phyloP scores from a whole-genome alignment of 108 stramenopile species.

The Stephanodiscus minutulus region DNA sequence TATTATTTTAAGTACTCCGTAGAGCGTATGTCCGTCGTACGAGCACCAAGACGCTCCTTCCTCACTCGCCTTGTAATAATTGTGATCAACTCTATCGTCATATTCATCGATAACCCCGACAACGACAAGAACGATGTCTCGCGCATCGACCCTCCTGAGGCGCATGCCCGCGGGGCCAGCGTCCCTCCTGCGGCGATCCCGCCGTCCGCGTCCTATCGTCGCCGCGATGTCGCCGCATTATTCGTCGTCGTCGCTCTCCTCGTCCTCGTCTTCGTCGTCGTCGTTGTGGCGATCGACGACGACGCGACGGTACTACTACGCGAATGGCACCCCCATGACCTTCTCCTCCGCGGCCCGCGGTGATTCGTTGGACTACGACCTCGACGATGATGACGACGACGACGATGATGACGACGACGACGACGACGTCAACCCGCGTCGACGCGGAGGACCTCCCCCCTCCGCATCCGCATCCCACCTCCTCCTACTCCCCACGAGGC shows the following conservation, averaged over 20 bases:
- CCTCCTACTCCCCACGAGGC: slow-evolving; percentile 60
- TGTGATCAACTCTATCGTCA: no score
- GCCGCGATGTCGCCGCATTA: neutral
- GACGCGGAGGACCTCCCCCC: neutral
- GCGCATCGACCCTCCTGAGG: neutral
- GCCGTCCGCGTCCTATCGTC: neutral
- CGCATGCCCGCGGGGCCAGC: neutral
- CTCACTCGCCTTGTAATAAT: no score
- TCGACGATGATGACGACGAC: no score
- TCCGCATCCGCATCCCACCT: no score
- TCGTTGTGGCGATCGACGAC: neutral
- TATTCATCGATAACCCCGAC: no score
- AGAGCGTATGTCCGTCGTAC: no score
- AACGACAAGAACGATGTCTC: neutral
- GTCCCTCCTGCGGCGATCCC: neutral
- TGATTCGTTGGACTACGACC: no score
- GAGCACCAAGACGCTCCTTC: no score
- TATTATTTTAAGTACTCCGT: no score
- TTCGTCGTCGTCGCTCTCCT: neutral
- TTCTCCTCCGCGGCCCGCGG: neutral
- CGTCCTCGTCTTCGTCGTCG: neutral
- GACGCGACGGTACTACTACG: neutral
- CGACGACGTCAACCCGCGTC: neutral
- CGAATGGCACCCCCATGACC: neutral
- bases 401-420: neutral